Evolutionary conservation across 1,284 basidiomycete species (phyloP), one percentile per base, ranked within the genome.

Genomic region (Ceratobasidium sp.): DNA sequence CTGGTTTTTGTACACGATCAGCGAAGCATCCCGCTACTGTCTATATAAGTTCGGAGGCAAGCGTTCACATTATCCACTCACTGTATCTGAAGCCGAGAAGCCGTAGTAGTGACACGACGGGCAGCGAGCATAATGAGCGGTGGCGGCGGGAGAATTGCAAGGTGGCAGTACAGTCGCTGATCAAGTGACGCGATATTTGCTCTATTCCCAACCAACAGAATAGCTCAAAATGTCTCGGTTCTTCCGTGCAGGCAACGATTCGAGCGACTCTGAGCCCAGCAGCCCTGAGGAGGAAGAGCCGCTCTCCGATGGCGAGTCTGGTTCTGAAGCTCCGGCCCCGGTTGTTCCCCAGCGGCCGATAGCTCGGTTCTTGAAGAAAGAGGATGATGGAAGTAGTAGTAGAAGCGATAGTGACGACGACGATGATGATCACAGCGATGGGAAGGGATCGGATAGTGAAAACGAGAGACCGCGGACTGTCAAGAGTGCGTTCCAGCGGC

Each of bases 401-500:
- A 88, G 88, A 68, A 86, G 84, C 1, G 86, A 86, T 69, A 84
- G 85, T 23, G 83, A 84, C 52, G 57, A 26, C 20, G 57, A 26
- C 23, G n/a, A 80, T 81, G 6, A 84, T 84, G 57, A 82, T 7
- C 83, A 83, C 7, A 84, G 82, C 26, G 84, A 82, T 64, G 91
- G 89, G 76, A 89, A 88, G 28, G 90, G 90, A 56, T 90, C 89
- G 38, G 91, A 91, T 46, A 91, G 90, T 52, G 91, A 89, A 59
- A 91, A 91, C 78, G 93, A 93, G 64, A 90, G 89, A 77, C 91
- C 89, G 82, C 88, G 89, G 66, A 89, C 94, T 48, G 91, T 94
- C 74, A 94, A 95, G 84, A 95, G 93, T 82, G 96, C 96, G 57
- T 92, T 92, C 82, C 94, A 96, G 84, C 96, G 95, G 85, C 89